phyloP scores from a whole-genome alignment of 2,329 filamentous ascomycete species.

The Pestalotiopsis sp. region DNA sequence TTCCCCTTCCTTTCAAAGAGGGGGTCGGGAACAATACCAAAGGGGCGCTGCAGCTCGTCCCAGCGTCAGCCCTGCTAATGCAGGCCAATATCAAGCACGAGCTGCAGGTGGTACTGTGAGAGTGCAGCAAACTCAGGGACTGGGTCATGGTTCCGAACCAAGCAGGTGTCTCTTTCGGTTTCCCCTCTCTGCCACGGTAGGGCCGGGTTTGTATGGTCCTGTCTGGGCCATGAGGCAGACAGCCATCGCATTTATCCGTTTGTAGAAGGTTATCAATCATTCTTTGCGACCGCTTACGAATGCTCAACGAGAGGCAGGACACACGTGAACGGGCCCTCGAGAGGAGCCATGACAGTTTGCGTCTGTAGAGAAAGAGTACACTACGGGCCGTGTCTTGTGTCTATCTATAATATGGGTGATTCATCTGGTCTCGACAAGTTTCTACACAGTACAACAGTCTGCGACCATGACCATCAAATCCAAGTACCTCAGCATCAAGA shows the following conservation, averaged over 20 bases:
- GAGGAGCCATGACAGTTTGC: too few relatives aligned
- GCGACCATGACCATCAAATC: too few relatives aligned
- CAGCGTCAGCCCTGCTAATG: slow-evolving; percentile 10
- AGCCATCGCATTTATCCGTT: background rate
- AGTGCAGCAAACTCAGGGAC: background rate
- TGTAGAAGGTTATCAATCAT: background rate
- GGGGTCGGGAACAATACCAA: background rate
- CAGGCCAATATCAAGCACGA: slow-evolving; percentile 14
- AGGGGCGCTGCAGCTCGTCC: background rate
- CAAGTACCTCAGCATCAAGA: background rate
- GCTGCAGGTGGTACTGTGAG: slow-evolving; percentile 6
- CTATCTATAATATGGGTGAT: too few relatives aligned
- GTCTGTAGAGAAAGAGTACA: too few relatives aligned
- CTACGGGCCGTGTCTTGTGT: too few relatives aligned
- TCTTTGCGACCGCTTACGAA: background rate
- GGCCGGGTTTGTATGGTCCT: background rate
- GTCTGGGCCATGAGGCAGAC: background rate
- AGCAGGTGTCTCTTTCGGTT: background rate
- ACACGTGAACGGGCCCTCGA: background rate
- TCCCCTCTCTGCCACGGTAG: background rate
- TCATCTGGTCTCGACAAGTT: too few relatives aligned
- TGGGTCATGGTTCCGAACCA: background rate
- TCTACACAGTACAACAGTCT: too few relatives aligned
- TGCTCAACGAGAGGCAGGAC: background rate
- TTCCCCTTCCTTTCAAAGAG: background rate